Evolutionary conservation across 2,329 filamentous ascomycete genomes (phyloP).

Genomic region (Stylonectria norvegica): DNA sequence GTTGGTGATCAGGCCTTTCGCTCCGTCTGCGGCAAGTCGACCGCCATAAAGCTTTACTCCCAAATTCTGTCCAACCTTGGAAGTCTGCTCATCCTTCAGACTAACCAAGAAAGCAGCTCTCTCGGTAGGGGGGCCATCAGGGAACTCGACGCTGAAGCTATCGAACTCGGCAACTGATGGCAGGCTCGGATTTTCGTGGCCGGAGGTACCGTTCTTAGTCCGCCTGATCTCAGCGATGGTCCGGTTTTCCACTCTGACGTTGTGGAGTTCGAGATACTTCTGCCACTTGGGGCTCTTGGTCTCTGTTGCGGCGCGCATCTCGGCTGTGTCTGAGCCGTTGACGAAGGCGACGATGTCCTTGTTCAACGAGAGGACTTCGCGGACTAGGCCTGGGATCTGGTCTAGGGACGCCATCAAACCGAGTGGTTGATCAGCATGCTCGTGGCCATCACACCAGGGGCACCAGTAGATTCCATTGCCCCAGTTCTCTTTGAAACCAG

Average conservation of each 20-base stretch:
- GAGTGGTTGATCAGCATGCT: conserved; percentile 56
- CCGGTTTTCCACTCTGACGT: conserved; percentile 54
- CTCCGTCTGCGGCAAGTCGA: conserved; percentile 41
- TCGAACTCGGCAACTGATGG: conserved; percentile 49
- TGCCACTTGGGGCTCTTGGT: conserved; percentile 44
- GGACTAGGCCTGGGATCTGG: conserved; percentile 42
- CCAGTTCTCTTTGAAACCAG: conserved; percentile 53
- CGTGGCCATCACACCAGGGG: conserved; percentile 62
- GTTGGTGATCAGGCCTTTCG: conserved; percentile 48
- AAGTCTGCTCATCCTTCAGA: conserved; percentile 46
- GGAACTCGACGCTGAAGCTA: conserved; percentile 53
- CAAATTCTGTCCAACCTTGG: conserved; percentile 43
- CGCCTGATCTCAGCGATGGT: conserved; percentile 49
- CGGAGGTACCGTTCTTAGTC: conserved; percentile 38
- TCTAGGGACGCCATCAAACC: conserved; percentile 49
- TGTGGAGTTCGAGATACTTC: conserved; percentile 46
- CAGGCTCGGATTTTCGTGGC: conserved; percentile 37
- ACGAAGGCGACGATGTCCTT: conserved; percentile 54
- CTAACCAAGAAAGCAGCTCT: conserved; percentile 52
- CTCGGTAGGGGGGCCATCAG: conserved; percentile 40
- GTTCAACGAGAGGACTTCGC: conserved; percentile 55
- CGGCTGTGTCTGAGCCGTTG: conserved; percentile 55
- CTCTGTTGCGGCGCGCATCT: conserved; percentile 37
- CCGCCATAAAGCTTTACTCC: conserved; percentile 44
- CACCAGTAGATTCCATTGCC: conserved; percentile 62